Base-by-base conservation (phyloP, 2,329 filamentous ascomycete species). In the Fusarium sp. region DNA sequence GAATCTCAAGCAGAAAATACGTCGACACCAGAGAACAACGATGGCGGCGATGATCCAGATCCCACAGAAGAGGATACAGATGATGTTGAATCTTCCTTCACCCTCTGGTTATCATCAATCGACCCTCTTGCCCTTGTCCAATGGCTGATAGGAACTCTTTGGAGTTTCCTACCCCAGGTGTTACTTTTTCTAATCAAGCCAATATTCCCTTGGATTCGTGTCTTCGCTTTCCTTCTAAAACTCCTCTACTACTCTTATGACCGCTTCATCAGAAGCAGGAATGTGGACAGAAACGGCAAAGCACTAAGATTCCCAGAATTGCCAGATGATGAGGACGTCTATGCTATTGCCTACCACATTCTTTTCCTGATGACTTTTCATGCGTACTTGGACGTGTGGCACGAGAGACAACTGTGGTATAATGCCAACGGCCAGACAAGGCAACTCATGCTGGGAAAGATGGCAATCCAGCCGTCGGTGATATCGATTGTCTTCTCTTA, bases 351-450 rank as follows among this genome's bases (percentile, higher is more conserved):
- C 8, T 9, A 55, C 12, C 64, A 73, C 7, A 3, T 59, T 7
- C 10, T 62, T 14, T 17, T 77, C 2, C 11, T 73, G 7, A 6
- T 74, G 7, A 64, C 60, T 20, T 12, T 73, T n/a, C 64, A 72
- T 18, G 49, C 49, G 6, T 77, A 69, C 46, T n/a, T 75, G 11
- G 71, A 73, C 9, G 46, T 63, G 14, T 56, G 53, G 2, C 41
- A 49, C 10, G 78, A 81, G 58, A 69, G 74, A 53, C 10, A 69
- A 5, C 68, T 79, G 14, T 82, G 80, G 80, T 26, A 75, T 14
- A 52, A 64, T 38, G 79, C 75, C 9, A 82, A 82, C 50, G 70
- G 72, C 18, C 35, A 75, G 38, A 79, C 80, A n/a, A 70, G 75
- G 59, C 60, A 49, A n/a, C 75, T 80, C 35, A 69, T 81, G 67